Evolutionary conservation across 495 filamentous ascomycete species (phyloP).

Genomic region (Staphylotrichum tortipilum): DNA sequence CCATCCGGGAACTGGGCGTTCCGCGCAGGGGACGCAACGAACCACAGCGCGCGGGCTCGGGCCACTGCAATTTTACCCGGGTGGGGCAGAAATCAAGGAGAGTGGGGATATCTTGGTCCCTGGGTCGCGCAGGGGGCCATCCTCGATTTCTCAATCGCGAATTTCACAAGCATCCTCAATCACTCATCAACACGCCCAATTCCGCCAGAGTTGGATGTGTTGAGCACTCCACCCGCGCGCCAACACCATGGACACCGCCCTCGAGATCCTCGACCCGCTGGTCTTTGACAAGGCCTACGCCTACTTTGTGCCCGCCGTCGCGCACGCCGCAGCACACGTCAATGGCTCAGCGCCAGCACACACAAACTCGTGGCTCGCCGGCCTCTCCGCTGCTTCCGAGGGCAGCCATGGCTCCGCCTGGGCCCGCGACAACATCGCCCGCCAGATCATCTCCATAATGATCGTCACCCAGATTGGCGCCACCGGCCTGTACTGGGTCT

Average conservation of each 20-base stretch:
- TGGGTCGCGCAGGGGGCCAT: no score
- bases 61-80: conserved; percentile 2
- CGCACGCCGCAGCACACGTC: not conserved
- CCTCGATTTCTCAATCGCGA: no score
- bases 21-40: not conserved
- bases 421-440: conserved; percentile 16
- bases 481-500: conserved; percentile 12
- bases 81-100: not conserved
- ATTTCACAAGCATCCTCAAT: no score
- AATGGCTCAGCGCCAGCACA: conserved; percentile 3
- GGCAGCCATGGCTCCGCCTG: conserved; percentile 7
- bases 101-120: not conserved
- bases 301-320: conserved; percentile 13
- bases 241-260: conserved; percentile 12
- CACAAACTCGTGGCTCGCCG: not conserved
- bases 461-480: conserved; percentile 17
- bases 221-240: not conserved
- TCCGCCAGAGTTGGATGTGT: not conserved
- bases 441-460: conserved; percentile 14
- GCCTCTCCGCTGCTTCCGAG: not conserved
- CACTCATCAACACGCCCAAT: not conserved
- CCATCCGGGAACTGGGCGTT: not conserved
- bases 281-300: conserved; percentile 17
- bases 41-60: not conserved
- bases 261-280: conserved; percentile 15